Base-by-base conservation (phyloP, 805 yeast species). In the Huiozyma sinensis region DNA sequence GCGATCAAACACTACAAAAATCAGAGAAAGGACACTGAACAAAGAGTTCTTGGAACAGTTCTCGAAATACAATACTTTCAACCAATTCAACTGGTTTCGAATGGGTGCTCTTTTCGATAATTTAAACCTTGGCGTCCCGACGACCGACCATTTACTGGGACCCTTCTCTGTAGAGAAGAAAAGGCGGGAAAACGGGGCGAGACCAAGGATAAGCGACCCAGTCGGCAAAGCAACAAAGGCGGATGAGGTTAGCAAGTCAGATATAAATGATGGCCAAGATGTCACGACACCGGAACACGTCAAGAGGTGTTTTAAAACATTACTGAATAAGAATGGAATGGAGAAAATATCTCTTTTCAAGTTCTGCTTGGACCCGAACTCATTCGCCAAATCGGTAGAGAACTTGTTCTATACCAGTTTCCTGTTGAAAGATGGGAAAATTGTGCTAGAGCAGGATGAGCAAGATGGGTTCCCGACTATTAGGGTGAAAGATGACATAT, bases 321-420 rank as follows among this genome's bases (percentile, higher is more conserved):
- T 77, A 38, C 47, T 41, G 5, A 49, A 57, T 13, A 66, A 63
- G 37, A 57, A 60, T 7, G 65, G 64, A 0, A 62, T 52, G 13
- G 69, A 68, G 7, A 39, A 39, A 10, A 68, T 87, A 7, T 76
- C 76, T 44, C 66, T 88, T 39, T 85, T 76, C 55, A 67, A 70
- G 48, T 80, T 83, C 51, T 73, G 85, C 41, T 67, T 89, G 13
- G 79, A 90, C 57, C 95, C 96, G 0, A 48, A 64, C 11, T 81
- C 90, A 6, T 89, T 81, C 61, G 69, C 83, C 1, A 88, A 81
- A 57, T 75, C 88, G 1, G 79, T 89, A 2, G 97, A 90, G 59
- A 87, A 86, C 56, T 63, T 90, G 53, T 89, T 89, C 54, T 84
- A 80, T 55, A 72, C 85, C 0, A 83, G 95, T 57, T 88, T 89